Base-by-base conservation (phyloP, 495 filamentous ascomycete genomes). In the Cercophora newfieldiana region DNA sequence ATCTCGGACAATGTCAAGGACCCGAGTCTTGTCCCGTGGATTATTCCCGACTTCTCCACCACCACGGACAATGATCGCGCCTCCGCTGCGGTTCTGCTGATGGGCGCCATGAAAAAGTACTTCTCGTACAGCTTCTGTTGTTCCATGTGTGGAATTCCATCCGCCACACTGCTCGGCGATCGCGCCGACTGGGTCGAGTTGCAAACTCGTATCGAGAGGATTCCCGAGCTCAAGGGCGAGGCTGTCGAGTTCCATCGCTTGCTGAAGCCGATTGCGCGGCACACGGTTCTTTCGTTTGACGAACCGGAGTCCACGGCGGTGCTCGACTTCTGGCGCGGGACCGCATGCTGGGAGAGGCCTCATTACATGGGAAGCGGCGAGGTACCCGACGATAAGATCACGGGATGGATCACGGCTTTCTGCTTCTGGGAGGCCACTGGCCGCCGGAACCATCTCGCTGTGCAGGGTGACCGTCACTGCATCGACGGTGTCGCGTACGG, bases 291-390 rank as follows among this genome's bases (percentile, higher is more conserved):
- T 0, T 68, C 66, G 19, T 80, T 77, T 44, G 69, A 70, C 22
- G 66, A 69, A 3, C 76, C 73, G 3, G 74, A 84, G 33, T 37
- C 61, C 0, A 37, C 37, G 10, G 69, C 66, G 5, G 68, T 74
- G 16, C 29, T 48, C 0, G 54, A 64, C 12, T 84, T 84, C 69
- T 84, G 80, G 81, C n/a, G 44, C 14, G 21, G 49, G 12, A 62
- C 25, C 47, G 33, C 44, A 22, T 51, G 12, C 10, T 21, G 26
- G 59, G 44, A 62, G 37, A 3, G 10, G 22, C 59, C 33, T 3
- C 10, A 4, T 19, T 48, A 25, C 22, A n/a, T 19, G 24, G 7
- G 3, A 8, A 62, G 44, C 28, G 59, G 33, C 24, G 7, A 19
- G 6, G 6, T 6, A 8, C 10, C 16, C 8, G 19, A 14, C n/a